Evolutionary conservation across 2,329 filamentous ascomycete species (phyloP).

Genomic region (Arthrobotrys megalospora): DNA sequence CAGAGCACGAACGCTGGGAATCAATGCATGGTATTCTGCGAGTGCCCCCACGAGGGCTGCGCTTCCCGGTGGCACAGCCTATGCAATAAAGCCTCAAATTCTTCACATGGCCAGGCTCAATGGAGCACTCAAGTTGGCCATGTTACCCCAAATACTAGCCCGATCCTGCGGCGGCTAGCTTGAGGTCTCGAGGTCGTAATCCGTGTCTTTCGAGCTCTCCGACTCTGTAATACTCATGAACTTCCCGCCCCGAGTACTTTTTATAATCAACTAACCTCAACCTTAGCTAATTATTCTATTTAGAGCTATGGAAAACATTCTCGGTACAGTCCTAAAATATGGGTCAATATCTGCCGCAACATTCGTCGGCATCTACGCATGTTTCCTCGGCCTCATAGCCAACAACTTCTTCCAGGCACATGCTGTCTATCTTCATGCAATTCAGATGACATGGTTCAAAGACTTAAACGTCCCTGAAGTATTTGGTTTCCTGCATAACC

Average conservation of each 20-base stretch:
- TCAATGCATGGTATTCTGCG: too few species aligned
- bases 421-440: conserved; percentile 73
- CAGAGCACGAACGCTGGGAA: too few species aligned
- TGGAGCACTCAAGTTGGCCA: too few species aligned
- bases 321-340: conserved; percentile 29
- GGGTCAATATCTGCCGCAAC: conserved; percentile 63
- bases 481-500: conserved; percentile 71
- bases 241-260: too few species aligned
- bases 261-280: too few species aligned
- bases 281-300: not conserved
- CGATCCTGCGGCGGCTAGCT: too few species aligned
- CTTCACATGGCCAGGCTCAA: not conserved
- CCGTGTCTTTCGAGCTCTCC: too few species aligned
- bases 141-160: too few species aligned
- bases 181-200: too few species aligned
- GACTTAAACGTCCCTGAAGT: conserved; percentile 70
- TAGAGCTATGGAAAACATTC: conserved; percentile 11
- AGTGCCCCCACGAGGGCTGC: not conserved
- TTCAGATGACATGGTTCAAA: conserved; percentile 73
- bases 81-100: not conserved
- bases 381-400: conserved; percentile 70
- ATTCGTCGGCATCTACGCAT: conserved; percentile 67
- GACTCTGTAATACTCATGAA: too few species aligned
- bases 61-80: not conserved
- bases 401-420: conserved; percentile 71